Base-by-base conservation (phyloP, 345 rosid genomes). In the Boechera stricta region DNA sequence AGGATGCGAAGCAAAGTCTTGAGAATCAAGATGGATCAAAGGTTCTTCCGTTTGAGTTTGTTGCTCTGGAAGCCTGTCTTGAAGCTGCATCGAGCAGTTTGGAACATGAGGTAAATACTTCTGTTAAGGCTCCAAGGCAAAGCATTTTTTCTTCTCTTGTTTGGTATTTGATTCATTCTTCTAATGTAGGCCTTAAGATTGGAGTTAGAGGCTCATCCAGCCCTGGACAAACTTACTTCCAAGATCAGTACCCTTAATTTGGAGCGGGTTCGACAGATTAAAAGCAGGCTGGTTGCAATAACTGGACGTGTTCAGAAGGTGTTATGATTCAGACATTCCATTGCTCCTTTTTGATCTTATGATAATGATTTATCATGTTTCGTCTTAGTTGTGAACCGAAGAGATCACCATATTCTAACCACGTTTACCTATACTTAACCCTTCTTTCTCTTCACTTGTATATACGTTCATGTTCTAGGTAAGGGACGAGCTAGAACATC, bases 401-500 rank as follows among this genome's bases (percentile, higher is more conserved):
- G 68, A 39, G 61, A 33, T 44, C 13, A 72, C 18, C 64, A 21
- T 54, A 51, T 6, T 5, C 59, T 62, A 7, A 42, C 77, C 13
- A 31, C 42, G 39, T 61, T 55, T 48, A 38, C 49, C 33, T 61
- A 33, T 35, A 24, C 35, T 44, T 59, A 35, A 10, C 67, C 66
- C 49, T 53, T 26, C 18, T 35, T 59, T 57, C 18, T 16, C 4
- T 58, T 66, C 4, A 15, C 80, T 69, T 53, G 21, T 13, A 13
- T 74, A 65, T 41, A 2, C 31, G 16, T 57, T 8, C 60, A 2
- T 21, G 26, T 7, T 72, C 68, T 80, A 95, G 99, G 97, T 95
- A 10, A 81, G 99, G 81, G 97, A 92, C 81, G 97, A 92, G 55
- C 80, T 94, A 69, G 98, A 92, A 78, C 93, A 94, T 66, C 81